Evolutionary conservation across 768 basidiomycete genomes (phyloP).

Genomic region (Rhizopogon salebrosus): DNA sequence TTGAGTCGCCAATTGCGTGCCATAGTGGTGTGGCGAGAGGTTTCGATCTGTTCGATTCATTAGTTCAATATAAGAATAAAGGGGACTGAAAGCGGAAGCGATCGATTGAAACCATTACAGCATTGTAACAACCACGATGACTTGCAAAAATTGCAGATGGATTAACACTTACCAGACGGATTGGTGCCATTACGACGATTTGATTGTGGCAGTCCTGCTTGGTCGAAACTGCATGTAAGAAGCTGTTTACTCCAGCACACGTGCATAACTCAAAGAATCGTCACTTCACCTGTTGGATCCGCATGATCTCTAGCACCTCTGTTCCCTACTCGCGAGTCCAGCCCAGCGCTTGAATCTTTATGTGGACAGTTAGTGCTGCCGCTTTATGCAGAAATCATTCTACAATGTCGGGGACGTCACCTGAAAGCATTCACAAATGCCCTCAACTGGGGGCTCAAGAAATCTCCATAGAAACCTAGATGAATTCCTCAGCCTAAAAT

Average conservation of each 20-base stretch:
- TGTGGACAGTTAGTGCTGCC: not conserved
- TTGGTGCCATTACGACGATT: constrained; percentile 88
- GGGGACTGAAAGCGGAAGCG: constrained; percentile 1
- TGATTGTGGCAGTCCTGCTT: constrained; percentile 88
- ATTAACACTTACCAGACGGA: constrained; percentile 63
- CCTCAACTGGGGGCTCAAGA: constrained; percentile 63
- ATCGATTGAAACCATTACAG: constrained; percentile 29
- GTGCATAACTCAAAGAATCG: constrained; percentile 9
- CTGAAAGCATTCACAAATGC: constrained; percentile 79
- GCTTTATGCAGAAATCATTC: not conserved
- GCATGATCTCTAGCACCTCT: constrained; percentile 46
- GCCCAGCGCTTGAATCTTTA: constrained; percentile 72
- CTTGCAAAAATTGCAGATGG: not conserved
- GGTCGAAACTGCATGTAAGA: constrained; percentile 66
- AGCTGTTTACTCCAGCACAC: not conserved
- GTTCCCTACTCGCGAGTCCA: constrained; percentile 88
- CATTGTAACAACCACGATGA: constrained; percentile 39
- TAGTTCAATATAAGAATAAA: not conserved
- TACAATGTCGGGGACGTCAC: constrained; percentile 62
- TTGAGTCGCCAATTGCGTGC: too few relatives aligned
- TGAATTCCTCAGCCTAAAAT: constrained; percentile 86
- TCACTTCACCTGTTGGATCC: constrained; percentile 74
- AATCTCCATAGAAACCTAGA: constrained; percentile 78
- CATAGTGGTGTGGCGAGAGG: too few relatives aligned
- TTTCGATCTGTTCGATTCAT: too few relatives aligned